A percentile compares a stretch with the other conserved stretches of the same genome.
phyloP scores from a whole-genome alignment of 768 basidiomycete genomes.

The Termitomyces sp. region DNA sequence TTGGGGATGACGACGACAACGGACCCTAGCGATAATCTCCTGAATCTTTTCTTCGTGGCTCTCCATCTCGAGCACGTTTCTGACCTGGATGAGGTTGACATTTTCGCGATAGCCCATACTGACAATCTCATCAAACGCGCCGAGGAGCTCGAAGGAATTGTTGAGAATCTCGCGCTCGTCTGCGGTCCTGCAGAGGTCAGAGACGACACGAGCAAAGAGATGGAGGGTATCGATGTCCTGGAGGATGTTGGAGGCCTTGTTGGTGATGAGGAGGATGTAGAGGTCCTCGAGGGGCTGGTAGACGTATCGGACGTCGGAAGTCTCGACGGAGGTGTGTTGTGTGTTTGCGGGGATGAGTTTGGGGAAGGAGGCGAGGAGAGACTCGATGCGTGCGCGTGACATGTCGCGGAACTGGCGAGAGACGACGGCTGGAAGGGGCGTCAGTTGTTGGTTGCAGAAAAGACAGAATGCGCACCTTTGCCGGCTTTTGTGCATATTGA shows the following conservation, averaged over 20 bases:
- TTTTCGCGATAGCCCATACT: conserved; percentile 83
- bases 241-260: conserved; percentile 96
- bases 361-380: no score
- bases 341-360: no score
- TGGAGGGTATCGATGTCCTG: conserved; percentile 98
- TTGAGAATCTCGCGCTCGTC: conserved; percentile 89
- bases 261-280: no score
- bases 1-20: conserved; percentile 20
- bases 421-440: no score
- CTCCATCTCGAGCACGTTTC: conserved; percentile 83
- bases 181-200: conserved; percentile 82
- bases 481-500: no score
- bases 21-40: conserved; percentile 92
- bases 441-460: no score
- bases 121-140: conserved; percentile 96
- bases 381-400: no score
- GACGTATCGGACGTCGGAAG: conserved; percentile 91
- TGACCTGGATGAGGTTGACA: conserved; percentile 74
- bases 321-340: no score
- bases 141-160: conserved; percentile 93
- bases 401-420: no score
- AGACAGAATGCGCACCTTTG: no score
- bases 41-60: conserved; percentile 94
- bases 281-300: conserved; percentile 96
- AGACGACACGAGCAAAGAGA: conserved; percentile 85